These are phyloP conservation scores for Fusarium graminum DNA, from an alignment of 2,329 filamentous ascomycete genomes.

Conservation along the genomic window DNA sequence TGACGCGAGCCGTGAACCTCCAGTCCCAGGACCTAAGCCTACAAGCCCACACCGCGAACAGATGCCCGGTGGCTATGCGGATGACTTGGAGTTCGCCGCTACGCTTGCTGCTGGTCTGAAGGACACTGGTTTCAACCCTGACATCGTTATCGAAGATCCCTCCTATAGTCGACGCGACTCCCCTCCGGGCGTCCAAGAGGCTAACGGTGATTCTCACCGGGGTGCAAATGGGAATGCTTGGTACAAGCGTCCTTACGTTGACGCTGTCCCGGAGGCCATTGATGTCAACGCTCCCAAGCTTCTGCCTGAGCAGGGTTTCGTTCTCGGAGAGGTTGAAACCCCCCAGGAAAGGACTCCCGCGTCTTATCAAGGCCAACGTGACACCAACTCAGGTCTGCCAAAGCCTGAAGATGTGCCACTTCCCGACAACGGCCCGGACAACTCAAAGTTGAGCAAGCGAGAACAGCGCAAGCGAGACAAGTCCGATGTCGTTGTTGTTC, in stretches of 20 bases:
- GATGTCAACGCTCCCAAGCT: conserved; percentile 47
- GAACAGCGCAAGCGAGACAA: conserved; percentile 60
- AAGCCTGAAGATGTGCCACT: conserved; percentile 39
- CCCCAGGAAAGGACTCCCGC: conserved; percentile 51
- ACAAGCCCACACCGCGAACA: conserved; percentile 60
- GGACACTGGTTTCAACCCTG: conserved; percentile 77
- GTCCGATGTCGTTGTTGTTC: conserved; percentile 48
- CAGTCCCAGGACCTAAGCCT: conserved; percentile 70
- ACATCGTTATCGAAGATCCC: conserved; percentile 76
- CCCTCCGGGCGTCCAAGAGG: conserved; percentile 70
- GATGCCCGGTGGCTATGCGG: conserved; percentile 74
- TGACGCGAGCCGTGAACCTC: conserved; percentile 60
- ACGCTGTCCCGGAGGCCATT: conserved; percentile 61
- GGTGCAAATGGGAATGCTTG: conserved; percentile 56
- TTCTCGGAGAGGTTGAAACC: conserved; percentile 63
- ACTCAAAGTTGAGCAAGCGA: conserved; percentile 50
- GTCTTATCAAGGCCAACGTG: conserved; percentile 35
- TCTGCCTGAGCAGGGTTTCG: conserved; percentile 57
- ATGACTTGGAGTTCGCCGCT: conserved; percentile 78
- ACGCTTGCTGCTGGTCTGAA: conserved; percentile 76
- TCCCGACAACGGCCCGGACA: conserved; percentile 47
- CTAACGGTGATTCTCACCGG: conserved; percentile 49
- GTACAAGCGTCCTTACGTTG: conserved; percentile 64
- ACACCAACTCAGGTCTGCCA: conserved; percentile 20
- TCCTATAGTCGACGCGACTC: conserved; percentile 73